Conservation (phyloP, 2,329 filamentous ascomycete genomes). For the Monosporascus cannonballus region DNA sequence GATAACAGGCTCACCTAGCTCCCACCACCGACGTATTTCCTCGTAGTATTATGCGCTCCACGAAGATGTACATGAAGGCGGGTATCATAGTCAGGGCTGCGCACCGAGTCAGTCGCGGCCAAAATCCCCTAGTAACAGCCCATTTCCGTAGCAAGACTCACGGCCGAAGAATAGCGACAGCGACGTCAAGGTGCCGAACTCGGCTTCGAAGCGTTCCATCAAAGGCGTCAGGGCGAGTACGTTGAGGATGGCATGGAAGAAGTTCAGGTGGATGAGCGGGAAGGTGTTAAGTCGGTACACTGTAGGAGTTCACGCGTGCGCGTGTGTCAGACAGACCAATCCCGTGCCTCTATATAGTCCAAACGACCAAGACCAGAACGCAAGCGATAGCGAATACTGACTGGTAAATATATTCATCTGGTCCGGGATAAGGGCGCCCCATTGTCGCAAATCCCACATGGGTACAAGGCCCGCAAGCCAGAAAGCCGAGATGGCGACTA, state of each 20-base stretch:
- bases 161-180: constrained; percentile 84
- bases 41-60: constrained; percentile 68
- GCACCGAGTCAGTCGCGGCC: background rate
- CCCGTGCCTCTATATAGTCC: background rate
- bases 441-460: constrained; percentile 66
- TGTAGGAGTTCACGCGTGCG: constrained; percentile 29
- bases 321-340: background rate
- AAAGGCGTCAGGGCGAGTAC: constrained; percentile 76
- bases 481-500: constrained; percentile 59
- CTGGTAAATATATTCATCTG: constrained; percentile 66
- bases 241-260: constrained; percentile 78
- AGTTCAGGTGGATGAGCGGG: constrained; percentile 74
- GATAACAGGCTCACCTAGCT: constrained; percentile 56
- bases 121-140: background rate
- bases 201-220: constrained; percentile 86
- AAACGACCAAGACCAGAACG: background rate
- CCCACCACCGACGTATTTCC: constrained; percentile 72
- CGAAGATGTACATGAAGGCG: constrained; percentile 70
- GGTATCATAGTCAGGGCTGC: constrained; percentile 77
- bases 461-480: constrained; percentile 66
- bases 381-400: constrained; percentile 38
- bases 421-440: constrained; percentile 73
- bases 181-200: constrained; percentile 87
- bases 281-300: constrained; percentile 93
- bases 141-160: constrained; percentile 41